Conservation (phyloP, 495 filamentous ascomycete species). For the Hypoxylon fuscum region DNA sequence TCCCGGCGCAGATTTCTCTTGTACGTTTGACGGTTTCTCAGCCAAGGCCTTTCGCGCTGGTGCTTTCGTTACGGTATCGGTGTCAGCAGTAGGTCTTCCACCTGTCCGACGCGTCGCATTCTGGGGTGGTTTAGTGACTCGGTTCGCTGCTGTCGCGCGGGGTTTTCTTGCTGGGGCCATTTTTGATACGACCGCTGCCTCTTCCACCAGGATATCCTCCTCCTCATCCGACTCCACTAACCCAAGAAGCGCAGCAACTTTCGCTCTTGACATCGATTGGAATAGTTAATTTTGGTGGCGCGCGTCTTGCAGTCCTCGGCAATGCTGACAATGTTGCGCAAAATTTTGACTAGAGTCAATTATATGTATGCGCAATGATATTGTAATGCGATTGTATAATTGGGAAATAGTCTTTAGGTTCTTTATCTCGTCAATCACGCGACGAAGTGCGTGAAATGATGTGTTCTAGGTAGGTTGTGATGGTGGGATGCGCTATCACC, state of each 20-base stretch:
- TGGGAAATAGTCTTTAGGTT: neutral
- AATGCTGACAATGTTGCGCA: neutral
- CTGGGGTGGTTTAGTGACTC: slow-evolving; percentile 49
- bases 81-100: slow-evolving; percentile 27
- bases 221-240: slow-evolving; percentile 71
- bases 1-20: slow-evolving; percentile 46
- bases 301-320: neutral
- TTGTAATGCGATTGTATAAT: slow-evolving; percentile 17
- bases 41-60: slow-evolving; percentile 55
- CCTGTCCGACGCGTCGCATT: slow-evolving; percentile 41
- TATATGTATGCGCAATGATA: slow-evolving; percentile 17
- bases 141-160: slow-evolving; percentile 46
- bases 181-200: slow-evolving; percentile 45
- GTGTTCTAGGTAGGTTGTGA: slow-evolving; percentile 15
- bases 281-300: slow-evolving; percentile 6
- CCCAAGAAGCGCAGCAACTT: slow-evolving; percentile 63
- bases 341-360: slow-evolving; percentile 10
- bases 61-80: slow-evolving; percentile 45
- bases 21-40: slow-evolving; percentile 59
- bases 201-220: slow-evolving; percentile 52
- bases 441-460: slow-evolving; percentile 17
- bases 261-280: slow-evolving; percentile 48
- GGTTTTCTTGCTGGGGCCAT: slow-evolving; percentile 59
- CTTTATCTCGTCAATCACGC: slow-evolving; percentile 15
- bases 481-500: slow-evolving; percentile 28